Conservation (phyloP, 1,284 basidiomycete genomes). For the Melampsora americana region DNA sequence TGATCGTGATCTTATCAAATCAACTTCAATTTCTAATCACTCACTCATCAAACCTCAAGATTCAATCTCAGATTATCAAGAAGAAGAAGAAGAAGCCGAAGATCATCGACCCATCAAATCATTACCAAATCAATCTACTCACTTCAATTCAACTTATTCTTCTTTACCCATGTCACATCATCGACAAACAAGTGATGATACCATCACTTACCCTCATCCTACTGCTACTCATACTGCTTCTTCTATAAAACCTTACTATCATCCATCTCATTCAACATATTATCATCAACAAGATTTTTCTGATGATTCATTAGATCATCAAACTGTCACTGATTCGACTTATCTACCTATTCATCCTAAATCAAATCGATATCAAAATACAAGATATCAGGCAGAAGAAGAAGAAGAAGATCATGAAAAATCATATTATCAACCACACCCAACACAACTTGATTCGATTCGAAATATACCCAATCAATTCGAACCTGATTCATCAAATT, state of each 20-base stretch:
- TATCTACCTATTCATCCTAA: neutral
- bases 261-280: neutral
- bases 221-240: too few species aligned
- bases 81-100: too few species aligned
- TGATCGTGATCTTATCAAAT: neutral
- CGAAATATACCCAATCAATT: neutral
- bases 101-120: too few species aligned
- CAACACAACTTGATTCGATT: neutral
- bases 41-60: neutral
- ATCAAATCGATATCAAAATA: neutral
- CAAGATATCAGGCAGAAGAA: neutral
- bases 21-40: too few species aligned
- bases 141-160: too few species aligned
- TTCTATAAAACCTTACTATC: neutral
- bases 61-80: too few species aligned
- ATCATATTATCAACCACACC: neutral
- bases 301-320: constrained; percentile 1
- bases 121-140: too few species aligned
- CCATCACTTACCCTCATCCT: too few species aligned
- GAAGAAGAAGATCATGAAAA: neutral
- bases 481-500: neutral
- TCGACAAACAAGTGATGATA: too few species aligned
- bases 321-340: neutral
- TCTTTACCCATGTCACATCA: neutral
- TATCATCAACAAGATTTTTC: neutral